Base-by-base conservation (phyloP, 768 basidiomycete genomes). In the Sutorius australiensis region DNA sequence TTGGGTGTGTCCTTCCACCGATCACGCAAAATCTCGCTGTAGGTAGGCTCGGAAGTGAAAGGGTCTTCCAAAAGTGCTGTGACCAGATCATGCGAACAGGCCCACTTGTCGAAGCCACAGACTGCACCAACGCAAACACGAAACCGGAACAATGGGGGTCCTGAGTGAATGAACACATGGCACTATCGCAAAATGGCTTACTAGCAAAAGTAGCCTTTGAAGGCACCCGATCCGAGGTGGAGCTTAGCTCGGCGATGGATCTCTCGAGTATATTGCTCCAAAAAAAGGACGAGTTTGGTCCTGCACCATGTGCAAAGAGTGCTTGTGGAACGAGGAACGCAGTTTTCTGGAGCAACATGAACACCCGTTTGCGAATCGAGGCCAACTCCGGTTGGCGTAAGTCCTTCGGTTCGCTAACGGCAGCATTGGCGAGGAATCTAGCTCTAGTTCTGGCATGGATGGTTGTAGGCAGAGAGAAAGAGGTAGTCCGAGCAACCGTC, bases 61-160 rank as follows among this genome's bases (percentile, higher is more conserved):
- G 88, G 88, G 49, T 90, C 83, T 40, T 84, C 79, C 14, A 92
- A 72, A 33, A 92, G 74, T 7, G 87, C 86, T 5, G 82, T 82
- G 17, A 91, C 79, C 5, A 92, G 68, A 30, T 85, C 81, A 34
- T 72, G 71, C 7, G 81, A 73, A 34, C 74, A 75, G 17, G 84
- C 76, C 65, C 73, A 77, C 60, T 79, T 67, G 64, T 84, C 81
- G 46, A 78, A 60, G 12, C 81, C 79, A 61, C 76, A 80, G 12
- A 90, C 88, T 89, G 53, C 16, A 14, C 10, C 24, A n/a, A 39
- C 38, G 28, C 9, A 30, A 43, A 16, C 41, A 47, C 24, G 17
- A 37, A 16, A 36, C 24, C 12, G 40, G 11, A 27, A n/a, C 28
- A n/a, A 49, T 36, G 32, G 39, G 34, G 46, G 50, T 21, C 33